A percentile compares a stretch with the other conserved stretches of the same genome.
Evolutionary conservation across 345 rosid genomes (phyloP).

Genomic region (Gossypium anomalum): DNA sequence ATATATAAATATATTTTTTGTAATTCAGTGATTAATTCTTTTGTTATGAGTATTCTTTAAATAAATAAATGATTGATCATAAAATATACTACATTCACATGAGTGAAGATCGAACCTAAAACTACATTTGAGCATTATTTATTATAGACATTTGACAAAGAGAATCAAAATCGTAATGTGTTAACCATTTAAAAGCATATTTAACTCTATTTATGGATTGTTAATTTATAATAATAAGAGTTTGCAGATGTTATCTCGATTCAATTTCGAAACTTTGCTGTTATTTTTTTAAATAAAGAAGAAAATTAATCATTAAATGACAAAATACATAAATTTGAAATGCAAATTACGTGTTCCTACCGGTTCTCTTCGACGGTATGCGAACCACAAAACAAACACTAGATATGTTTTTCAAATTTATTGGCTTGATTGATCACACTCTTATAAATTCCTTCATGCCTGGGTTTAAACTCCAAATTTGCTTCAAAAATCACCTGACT

Average conservation of each 20-base stretch:
- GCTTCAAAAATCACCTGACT: constrained; percentile 17
- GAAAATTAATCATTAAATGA: neutral
- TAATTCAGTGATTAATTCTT: too few species aligned
- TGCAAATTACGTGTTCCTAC: neutral
- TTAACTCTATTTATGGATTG: neutral
- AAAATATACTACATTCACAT: too few species aligned
- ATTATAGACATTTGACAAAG: neutral
- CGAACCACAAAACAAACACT: neutral
- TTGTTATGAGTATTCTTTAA: too few species aligned
- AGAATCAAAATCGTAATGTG: neutral
- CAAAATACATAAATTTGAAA: neutral
- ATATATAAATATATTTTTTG: too few species aligned
- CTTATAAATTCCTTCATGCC: neutral
- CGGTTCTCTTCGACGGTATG: neutral
- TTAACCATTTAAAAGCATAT: neutral
- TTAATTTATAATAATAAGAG: neutral
- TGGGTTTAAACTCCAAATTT: neutral
- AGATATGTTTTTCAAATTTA: neutral
- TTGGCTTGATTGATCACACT: constrained; percentile 9
- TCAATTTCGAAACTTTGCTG: neutral
- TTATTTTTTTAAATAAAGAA: too few species aligned
- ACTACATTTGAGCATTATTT: neutral
- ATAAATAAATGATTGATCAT: too few species aligned
- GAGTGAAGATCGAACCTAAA: rapidly evolving
- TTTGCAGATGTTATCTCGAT: neutral